Conservation (phyloP, 2,329 filamentous ascomycete genomes). For the Fusarium nanum region DNA sequence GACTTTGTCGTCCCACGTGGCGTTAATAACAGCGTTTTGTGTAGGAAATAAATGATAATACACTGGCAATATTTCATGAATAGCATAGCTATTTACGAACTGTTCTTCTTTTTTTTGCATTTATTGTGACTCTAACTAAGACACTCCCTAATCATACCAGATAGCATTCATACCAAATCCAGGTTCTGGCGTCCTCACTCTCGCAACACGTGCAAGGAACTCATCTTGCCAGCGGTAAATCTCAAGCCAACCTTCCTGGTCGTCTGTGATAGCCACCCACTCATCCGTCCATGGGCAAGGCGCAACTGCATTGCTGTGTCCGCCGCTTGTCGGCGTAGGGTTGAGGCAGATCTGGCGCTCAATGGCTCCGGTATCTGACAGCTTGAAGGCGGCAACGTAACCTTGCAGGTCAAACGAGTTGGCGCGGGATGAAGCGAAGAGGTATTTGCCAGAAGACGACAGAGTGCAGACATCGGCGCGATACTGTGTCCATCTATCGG, state of each 20-base stretch:
- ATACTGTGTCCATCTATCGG: conserved; percentile 71
- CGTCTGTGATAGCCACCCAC: conserved; percentile 90
- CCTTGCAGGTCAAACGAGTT: conserved; percentile 82
- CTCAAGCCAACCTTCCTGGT: conserved; percentile 88
- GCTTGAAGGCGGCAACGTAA: conserved; percentile 83
- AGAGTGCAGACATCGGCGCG: conserved; percentile 86
- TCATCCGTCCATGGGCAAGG: conserved; percentile 88
- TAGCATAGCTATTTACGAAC: neutral
- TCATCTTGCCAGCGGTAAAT: conserved; percentile 90
- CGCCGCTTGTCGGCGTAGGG: conserved; percentile 87
- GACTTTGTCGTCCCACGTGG: neutral
- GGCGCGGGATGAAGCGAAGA: conserved; percentile 86
- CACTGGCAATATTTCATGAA: neutral
- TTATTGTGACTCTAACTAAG: neutral
- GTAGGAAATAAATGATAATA: conserved; percentile 14
- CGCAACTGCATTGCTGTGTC: conserved; percentile 88
- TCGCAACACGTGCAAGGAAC: conserved; percentile 80
- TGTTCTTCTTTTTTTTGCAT: neutral
- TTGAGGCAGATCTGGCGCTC: conserved; percentile 83
- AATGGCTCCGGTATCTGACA: conserved; percentile 75
- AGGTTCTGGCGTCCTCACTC: conserved; percentile 82
- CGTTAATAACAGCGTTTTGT: conserved; percentile 7
- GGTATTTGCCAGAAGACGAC: conserved; percentile 75
- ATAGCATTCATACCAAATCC: conserved; percentile 98
- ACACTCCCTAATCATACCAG: conserved; percentile 75